phyloP scores from a whole-genome alignment of 2,329 filamentous ascomycete genomes.

The Teratosphaeria destructans region DNA sequence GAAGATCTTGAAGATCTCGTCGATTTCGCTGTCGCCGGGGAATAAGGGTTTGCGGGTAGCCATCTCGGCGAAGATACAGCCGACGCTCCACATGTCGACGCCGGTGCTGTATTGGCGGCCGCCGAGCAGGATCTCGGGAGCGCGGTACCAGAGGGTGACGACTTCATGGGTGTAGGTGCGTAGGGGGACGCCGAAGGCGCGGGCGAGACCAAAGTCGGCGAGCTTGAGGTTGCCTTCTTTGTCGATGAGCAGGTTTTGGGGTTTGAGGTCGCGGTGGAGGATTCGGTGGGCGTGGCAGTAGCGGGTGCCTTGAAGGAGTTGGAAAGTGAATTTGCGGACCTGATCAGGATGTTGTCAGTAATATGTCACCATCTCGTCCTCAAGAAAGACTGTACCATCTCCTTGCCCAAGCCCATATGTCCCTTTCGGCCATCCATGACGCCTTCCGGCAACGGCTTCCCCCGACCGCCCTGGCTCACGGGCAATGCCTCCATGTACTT shows the following conservation, averaged over 20 bases:
- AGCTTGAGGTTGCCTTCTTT: constrained; percentile 80
- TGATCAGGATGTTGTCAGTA: constrained; percentile 3
- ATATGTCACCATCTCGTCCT: not conserved
- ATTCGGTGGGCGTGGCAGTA: constrained; percentile 87
- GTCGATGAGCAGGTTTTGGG: constrained; percentile 81
- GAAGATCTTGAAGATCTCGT: constrained; percentile 94
- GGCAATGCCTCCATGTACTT: constrained; percentile 93
- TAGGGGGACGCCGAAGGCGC: constrained; percentile 82
- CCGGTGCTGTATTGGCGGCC: constrained; percentile 88
- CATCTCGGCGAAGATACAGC: constrained; percentile 95
- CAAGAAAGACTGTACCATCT: constrained; percentile 40
- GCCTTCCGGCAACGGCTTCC: constrained; percentile 74
- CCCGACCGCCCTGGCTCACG: constrained; percentile 71
- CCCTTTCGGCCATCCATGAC: constrained; percentile 46
- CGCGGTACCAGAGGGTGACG: constrained; percentile 86
- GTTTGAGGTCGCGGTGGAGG: constrained; percentile 80
- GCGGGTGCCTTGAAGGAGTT: constrained; percentile 71
- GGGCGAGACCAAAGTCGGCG: constrained; percentile 79
- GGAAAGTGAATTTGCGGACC: constrained; percentile 86
- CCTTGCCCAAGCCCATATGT: constrained; percentile 61
- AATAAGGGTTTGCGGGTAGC: constrained; percentile 87
- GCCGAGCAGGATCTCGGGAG: constrained; percentile 81
- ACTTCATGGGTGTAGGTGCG: constrained; percentile 92
- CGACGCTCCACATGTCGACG: constrained; percentile 92
- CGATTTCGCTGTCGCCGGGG: constrained; percentile 85